A percentile compares a stretch with the other conserved stretches of the same genome.
Conservation (phyloP, 371 early-diverging fungal species). For the Circinella umbellata region DNA sequence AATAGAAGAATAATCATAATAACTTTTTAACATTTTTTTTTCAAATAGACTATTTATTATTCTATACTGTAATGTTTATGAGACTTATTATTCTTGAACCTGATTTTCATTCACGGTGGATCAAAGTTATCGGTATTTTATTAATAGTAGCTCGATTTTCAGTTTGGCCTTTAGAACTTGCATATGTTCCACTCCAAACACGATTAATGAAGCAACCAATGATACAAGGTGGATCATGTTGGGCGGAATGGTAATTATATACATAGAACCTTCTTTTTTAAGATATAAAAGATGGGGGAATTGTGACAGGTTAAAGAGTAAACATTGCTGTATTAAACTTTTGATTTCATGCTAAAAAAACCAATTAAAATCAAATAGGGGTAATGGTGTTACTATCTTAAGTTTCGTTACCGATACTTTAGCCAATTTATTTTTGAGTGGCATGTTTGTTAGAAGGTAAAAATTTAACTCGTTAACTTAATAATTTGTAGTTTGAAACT, state of each 20-base stretch:
- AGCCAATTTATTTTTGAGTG: slow-evolving; percentile 51
- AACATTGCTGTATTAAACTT: no score
- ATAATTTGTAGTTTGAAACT: no score
- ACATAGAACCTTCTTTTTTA: no score
- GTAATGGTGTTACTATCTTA: slow-evolving; percentile 44
- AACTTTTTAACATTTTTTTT: no score
- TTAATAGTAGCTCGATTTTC: slow-evolving; percentile 42
- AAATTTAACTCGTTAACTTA: no score
- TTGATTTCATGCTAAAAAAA: no score
- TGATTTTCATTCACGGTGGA: slow-evolving; percentile 38
- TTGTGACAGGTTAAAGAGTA: no score
- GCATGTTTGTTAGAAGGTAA: slow-evolving; percentile 44
- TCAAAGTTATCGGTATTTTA: slow-evolving; percentile 37
- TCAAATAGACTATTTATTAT: slow-evolving; percentile 14
- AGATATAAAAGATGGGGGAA: no score
- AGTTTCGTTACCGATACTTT: slow-evolving; percentile 51
- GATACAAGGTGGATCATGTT: slow-evolving; percentile 37
- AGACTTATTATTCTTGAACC: slow-evolving; percentile 44
- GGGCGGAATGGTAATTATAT: slow-evolving; percentile 51
- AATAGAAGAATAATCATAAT: no score
- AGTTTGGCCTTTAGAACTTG: slow-evolving; percentile 53
- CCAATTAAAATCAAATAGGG: slow-evolving; percentile 27
- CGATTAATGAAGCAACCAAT: slow-evolving; percentile 17
- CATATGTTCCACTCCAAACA: slow-evolving; percentile 29
- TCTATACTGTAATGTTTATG: slow-evolving; percentile 51